Percentiles rank a stretch among this genome's conserved stretches.
These are phyloP conservation scores for Gyrodon lividus DNA, from an alignment of 768 basidiomycete genomes.

Conservation along the genomic window DNA sequence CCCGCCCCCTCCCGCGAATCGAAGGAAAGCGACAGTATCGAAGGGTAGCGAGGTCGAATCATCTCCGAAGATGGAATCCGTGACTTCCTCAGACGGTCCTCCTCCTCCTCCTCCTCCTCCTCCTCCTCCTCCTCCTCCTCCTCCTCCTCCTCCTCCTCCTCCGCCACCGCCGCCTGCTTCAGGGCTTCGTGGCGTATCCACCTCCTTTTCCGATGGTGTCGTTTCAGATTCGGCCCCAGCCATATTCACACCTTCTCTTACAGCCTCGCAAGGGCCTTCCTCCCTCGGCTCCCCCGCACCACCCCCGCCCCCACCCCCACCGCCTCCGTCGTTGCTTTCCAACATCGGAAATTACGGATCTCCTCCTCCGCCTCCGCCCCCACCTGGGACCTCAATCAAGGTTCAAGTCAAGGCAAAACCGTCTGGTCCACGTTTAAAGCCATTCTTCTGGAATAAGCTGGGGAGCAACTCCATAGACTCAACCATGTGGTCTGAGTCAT, in stretches of 20 bases:
- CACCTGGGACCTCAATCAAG: conserved; percentile 31
- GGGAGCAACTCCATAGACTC: conserved; percentile 37
- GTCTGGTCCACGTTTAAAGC: conserved; percentile 61
- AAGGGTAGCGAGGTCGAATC: conserved; percentile 9
- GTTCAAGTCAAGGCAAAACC: conserved; percentile 33
- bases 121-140: conserved; percentile 23
- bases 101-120: conserved; percentile 28
- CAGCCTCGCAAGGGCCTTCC: conserved; percentile 6
- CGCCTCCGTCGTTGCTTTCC: conserved; percentile 28
- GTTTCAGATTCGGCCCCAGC: neutral
- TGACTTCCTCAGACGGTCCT: conserved; percentile 8
- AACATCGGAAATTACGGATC: conserved; percentile 22
- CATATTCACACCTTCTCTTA: conserved; percentile 25
- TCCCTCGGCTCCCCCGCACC: conserved; percentile 21
- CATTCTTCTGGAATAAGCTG: conserved; percentile 92
- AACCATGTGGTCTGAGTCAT: conserved; percentile 72
- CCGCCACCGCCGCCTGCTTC: conserved; percentile 34
- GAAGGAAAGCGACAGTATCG: conserved; percentile 5
- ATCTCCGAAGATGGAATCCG: conserved; percentile 10
- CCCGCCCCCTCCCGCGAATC: conserved; percentile 47
- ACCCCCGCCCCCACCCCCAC: conserved; percentile 33
- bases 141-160: conserved; percentile 28
- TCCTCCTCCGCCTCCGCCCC: conserved; percentile 30
- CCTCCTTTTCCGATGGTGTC: too few species aligned
- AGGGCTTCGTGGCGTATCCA: too few species aligned